These are phyloP conservation scores for Colletotrichum salicis DNA, from an alignment of 2,329 filamentous ascomycete species.

Conservation along the genomic window DNA sequence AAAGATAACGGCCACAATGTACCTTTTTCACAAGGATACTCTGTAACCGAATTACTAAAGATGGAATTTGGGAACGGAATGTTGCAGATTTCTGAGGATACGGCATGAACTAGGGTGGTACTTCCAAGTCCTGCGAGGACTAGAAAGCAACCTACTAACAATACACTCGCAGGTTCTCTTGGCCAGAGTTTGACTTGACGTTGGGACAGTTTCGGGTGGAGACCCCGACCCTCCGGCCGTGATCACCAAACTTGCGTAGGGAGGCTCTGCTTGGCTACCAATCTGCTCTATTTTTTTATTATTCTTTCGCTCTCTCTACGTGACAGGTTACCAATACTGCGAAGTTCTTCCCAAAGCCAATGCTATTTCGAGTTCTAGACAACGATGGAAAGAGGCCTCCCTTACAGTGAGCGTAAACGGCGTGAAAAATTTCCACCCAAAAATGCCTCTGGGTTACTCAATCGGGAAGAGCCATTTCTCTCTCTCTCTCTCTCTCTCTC, in stretches of 20 bases:
- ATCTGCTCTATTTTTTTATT: constrained; percentile 1
- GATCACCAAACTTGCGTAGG: constrained; percentile 1
- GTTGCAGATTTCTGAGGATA: neutral
- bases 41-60: neutral
- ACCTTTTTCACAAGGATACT: neutral
- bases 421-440: neutral
- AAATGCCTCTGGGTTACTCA: constrained; percentile 12
- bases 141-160: neutral
- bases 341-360: neutral
- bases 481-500: too few relatives aligned
- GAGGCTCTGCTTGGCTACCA: constrained; percentile 28
- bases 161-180: neutral
- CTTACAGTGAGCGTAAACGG: neutral
- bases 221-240: constrained; percentile 2
- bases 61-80: neutral
- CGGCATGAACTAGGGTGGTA: neutral
- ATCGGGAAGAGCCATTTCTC: constrained; percentile 20
- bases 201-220: constrained; percentile 31
- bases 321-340: neutral
- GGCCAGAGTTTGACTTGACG: constrained; percentile 9
- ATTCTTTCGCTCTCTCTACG: too few relatives aligned
- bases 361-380: neutral
- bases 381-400: neutral
- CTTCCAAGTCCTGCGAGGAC: neutral
- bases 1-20: neutral